These are phyloP conservation scores for Tulasnella calospora DNA, from an alignment of 768 basidiomycete species.

Conservation along the genomic window DNA sequence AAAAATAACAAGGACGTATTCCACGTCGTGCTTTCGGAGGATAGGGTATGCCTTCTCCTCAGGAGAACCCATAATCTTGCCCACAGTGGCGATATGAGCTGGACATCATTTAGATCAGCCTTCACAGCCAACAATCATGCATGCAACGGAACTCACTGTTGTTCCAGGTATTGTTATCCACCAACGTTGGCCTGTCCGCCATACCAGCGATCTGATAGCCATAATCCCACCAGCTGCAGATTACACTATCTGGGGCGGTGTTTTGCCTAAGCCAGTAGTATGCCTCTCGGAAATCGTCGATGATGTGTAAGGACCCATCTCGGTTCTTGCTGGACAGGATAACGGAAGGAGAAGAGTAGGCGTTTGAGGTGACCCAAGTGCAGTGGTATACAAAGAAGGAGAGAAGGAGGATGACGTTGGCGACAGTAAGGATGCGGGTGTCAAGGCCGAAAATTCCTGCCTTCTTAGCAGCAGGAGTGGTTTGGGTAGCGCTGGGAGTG, in stretches of 20 bases:
- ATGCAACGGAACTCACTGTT: conserved; percentile 65
- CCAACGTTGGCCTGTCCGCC: conserved; percentile 92
- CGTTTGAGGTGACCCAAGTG: conserved; percentile 90
- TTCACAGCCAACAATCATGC: neutral
- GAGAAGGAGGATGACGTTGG: conserved; percentile 72
- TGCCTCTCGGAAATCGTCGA: conserved; percentile 98
- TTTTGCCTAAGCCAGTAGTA: conserved; percentile 99
- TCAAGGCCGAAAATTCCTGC: conserved; percentile 80
- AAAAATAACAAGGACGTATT: conserved; percentile 95
- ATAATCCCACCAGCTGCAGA: conserved; percentile 99
- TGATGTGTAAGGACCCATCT: conserved; percentile 89
- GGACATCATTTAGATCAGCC: neutral
- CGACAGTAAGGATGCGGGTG: conserved; percentile 66
- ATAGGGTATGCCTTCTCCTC: conserved; percentile 98
- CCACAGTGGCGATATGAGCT: conserved; percentile 98
- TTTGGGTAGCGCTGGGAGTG: conserved; percentile 33
- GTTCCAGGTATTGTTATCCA: conserved; percentile 99
- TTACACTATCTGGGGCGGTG: conserved; percentile 83
- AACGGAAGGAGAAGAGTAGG: conserved; percentile 97
- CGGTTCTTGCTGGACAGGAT: conserved; percentile 73
- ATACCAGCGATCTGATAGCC: conserved; percentile 99
- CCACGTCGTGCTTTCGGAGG: conserved; percentile 93
- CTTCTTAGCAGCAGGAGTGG: conserved; percentile 18
- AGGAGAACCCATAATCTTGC: conserved; percentile 91
- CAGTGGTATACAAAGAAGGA: conserved; percentile 92